phyloP scores from a whole-genome alignment of 2,329 filamentous ascomycete species.

The Xylaria sp. region DNA sequence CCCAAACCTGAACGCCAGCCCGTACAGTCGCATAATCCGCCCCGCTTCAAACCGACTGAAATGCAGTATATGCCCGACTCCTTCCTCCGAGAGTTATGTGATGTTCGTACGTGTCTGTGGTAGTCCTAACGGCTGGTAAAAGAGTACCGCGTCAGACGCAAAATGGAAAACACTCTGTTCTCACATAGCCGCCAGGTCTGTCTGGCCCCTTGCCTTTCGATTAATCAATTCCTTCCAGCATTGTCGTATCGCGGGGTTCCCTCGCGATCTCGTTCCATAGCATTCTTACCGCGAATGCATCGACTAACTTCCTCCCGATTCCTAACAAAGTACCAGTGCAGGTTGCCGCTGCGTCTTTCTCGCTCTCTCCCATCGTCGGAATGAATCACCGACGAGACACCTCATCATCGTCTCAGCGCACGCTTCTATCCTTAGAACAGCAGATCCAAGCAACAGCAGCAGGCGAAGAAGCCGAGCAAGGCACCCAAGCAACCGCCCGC shows the following conservation, averaged over 20 bases:
- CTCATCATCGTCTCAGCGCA: too few relatives aligned
- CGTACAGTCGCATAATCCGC: not conserved
- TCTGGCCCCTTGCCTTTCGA: not conserved
- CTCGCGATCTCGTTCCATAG: not conserved
- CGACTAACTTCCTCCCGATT: too few relatives aligned
- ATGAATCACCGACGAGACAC: too few relatives aligned
- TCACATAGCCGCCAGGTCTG: not conserved
- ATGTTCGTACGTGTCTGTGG: not conserved
- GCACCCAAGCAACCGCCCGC: conserved; percentile 49
- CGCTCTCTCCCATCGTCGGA: too few relatives aligned
- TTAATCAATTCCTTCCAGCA: not conserved
- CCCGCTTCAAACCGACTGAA: not conserved
- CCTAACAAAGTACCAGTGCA: too few relatives aligned
- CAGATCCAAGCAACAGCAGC: conserved; percentile 63
- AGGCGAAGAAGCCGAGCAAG: conserved; percentile 57
- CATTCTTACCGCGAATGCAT: too few relatives aligned
- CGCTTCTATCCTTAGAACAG: conserved; percentile 49
- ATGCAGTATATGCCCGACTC: conserved; percentile 7
- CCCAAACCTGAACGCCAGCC: conserved; percentile 23
- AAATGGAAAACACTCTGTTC: not conserved
- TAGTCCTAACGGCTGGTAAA: not conserved
- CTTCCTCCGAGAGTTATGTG: not conserved
- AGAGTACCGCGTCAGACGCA: not conserved
- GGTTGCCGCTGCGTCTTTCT: too few relatives aligned
- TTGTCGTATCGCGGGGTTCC: not conserved